phyloP scores from a whole-genome alignment of 139 green algal genomes.

The Astrephomene gubernaculifera region DNA sequence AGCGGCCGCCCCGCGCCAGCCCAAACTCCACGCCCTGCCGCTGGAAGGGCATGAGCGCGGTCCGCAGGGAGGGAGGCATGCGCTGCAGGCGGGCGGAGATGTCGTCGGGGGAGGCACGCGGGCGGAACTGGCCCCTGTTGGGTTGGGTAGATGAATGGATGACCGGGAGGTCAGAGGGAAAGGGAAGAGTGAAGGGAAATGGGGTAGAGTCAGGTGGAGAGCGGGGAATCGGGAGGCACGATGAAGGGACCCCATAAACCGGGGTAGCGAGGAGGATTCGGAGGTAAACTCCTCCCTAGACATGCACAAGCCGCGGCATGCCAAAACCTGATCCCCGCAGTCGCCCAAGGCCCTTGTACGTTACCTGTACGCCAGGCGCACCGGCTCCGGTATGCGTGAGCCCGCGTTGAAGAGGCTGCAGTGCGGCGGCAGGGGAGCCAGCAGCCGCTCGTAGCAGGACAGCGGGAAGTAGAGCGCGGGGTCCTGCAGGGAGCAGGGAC shows the following conservation, averaged over 20 bases:
- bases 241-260: too few species aligned
- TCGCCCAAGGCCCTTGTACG: too few species aligned
- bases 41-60: constrained; percentile 76
- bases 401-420: constrained; percentile 23
- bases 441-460: constrained; percentile 10
- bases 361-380: constrained; percentile 33
- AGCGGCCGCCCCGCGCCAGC: constrained; percentile 75
- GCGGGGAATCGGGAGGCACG: too few species aligned
- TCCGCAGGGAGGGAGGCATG: constrained; percentile 60
- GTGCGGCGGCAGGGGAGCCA: constrained; percentile 30
- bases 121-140: constrained; percentile 9
- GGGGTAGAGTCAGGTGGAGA: too few species aligned
- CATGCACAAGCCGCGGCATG: too few species aligned
- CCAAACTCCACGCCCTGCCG: constrained; percentile 84
- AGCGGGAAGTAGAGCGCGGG: constrained; percentile 29
- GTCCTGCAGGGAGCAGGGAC: constrained; percentile 1
- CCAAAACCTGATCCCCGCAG: too few species aligned
- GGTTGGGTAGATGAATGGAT: too few species aligned
- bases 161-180: too few species aligned
- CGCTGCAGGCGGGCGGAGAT: constrained; percentile 54
- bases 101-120: constrained; percentile 40
- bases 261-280: too few species aligned
- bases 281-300: too few species aligned
- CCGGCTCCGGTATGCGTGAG: constrained; percentile 23
- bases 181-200: too few species aligned